phyloP scores from a whole-genome alignment of 2,329 filamentous ascomycete species.

The Verticillium klebahnii region DNA sequence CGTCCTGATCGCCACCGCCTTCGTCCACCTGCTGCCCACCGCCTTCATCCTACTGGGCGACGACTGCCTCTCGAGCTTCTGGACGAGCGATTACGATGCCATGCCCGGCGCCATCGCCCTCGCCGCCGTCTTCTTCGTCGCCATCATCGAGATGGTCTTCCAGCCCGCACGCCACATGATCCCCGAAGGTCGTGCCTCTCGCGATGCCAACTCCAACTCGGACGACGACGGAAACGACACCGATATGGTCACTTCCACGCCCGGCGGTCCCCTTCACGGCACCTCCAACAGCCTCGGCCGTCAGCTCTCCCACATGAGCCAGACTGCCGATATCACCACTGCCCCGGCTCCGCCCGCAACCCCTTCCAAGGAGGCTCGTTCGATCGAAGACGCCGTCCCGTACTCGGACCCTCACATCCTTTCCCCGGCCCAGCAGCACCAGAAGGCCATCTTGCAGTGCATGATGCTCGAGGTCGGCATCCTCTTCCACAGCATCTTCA shows the following conservation, averaged over 20 bases:
- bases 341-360: background rate
- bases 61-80: conserved; percentile 68
- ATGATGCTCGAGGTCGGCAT: conserved; percentile 76
- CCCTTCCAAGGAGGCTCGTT: conserved; percentile 6
- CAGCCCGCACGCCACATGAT: conserved; percentile 32
- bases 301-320: conserved; percentile 5
- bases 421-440: conserved; percentile 49
- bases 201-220: conserved; percentile 15
- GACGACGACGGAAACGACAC: conserved; percentile 21
- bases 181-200: background rate
- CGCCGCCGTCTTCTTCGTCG: conserved; percentile 71
- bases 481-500: conserved; percentile 74
- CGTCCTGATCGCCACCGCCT: conserved; percentile 70
- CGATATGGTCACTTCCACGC: background rate
- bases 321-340: background rate
- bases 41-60: conserved; percentile 60
- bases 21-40: conserved; percentile 68
- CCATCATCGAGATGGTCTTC: conserved; percentile 72
- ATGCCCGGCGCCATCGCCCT: conserved; percentile 80
- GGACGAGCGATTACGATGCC: conserved; percentile 69
- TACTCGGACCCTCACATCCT: conserved; percentile 10
- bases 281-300: conserved; percentile 6
- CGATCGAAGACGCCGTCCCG: background rate
- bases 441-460: conserved; percentile 69
- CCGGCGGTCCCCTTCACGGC: background rate